These are phyloP conservation scores for Coemansia sp. DNA, from an alignment of 192 early-diverging fungal genomes.

Conservation along the genomic window DNA sequence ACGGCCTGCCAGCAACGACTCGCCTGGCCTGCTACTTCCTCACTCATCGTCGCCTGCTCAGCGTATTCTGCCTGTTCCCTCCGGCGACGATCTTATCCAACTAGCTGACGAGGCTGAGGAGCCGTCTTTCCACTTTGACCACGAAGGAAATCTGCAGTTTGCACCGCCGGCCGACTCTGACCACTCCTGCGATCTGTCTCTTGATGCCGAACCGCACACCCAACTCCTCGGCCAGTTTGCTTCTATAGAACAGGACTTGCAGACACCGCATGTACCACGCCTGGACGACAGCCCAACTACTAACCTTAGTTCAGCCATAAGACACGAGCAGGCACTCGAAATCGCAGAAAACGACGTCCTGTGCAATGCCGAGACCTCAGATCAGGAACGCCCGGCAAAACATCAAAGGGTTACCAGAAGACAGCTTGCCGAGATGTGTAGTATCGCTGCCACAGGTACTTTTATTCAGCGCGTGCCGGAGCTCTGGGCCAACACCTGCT, in stretches of 20 bases:
- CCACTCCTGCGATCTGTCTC: neutral
- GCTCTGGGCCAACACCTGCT: constrained; percentile 37
- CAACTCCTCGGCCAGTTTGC: neutral
- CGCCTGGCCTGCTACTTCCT: neutral
- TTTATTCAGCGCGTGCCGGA: constrained; percentile 14
- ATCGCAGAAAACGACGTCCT: constrained; percentile 14
- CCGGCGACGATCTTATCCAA: neutral
- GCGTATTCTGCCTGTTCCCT: neutral
- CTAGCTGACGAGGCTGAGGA: neutral
- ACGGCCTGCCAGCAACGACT: neutral
- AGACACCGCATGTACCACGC: neutral
- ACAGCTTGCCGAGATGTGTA: neutral
- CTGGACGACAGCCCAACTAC: neutral
- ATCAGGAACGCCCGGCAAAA: neutral
- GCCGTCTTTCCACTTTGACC: constrained; percentile 27
- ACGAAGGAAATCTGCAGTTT: constrained; percentile 39
- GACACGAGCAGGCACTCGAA: constrained; percentile 10
- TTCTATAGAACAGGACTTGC: neutral
- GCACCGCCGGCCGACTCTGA: neutral
- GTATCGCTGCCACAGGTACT: neutral
- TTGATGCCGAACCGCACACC: constrained; percentile 1
- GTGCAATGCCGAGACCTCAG: neutral
- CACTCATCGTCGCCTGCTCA: neutral
- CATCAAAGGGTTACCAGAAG: neutral
- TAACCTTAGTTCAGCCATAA: neutral